Base-by-base conservation (phyloP, 345 rosid species). In the Firmiana major region DNA sequence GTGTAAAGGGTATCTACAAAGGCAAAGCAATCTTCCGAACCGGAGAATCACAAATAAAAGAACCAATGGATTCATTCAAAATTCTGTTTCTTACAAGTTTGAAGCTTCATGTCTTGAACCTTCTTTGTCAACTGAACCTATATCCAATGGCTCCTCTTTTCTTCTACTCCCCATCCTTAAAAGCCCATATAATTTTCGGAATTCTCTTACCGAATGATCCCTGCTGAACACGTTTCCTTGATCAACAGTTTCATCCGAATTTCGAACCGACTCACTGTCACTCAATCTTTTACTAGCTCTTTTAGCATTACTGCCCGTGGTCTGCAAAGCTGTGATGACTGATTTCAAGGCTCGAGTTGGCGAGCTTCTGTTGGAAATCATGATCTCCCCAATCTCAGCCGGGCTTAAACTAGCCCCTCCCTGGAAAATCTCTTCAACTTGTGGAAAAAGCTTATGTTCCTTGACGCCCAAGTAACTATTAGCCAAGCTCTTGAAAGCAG, bases 341-440 rank as follows among this genome's bases (percentile, higher is more conserved):
- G 87, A 81, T 70, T 83, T 85, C 82, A 88, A 16, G 8, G 88
- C 92, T 68, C 90, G 83, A 34, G 84, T 82, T 3, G 89, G 87
- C 17, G 92, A 88, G 59, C 78, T 72, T 45, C 88, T 81, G 74
- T 88, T 85, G 0, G 87, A 87, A 38, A 88, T 81, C 92, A 88
- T 85, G 49, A 87, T 84, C 64, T 87, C 88, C 1, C 91, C 84
- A 17, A 86, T 77, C 67, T 88, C 85, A 6, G 90, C 87, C 6
- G 89, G 86, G 48, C 87, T 88, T 63, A 87, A 51, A 43, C 83
- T 78, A 6, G 88, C 83, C 16, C 88, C 87, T 24, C 66, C 80
- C 17, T 80, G 88, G 74, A 87, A 88, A 22, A 86, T 79, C 67
- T 85, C 87, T 62, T 85, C 88, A 34, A 87, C 78, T 5, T 82